A percentile compares a stretch with the other conserved stretches of the same genome.
Conservation (phyloP, 257 asterid species). For the Plantago elongata region DNA sequence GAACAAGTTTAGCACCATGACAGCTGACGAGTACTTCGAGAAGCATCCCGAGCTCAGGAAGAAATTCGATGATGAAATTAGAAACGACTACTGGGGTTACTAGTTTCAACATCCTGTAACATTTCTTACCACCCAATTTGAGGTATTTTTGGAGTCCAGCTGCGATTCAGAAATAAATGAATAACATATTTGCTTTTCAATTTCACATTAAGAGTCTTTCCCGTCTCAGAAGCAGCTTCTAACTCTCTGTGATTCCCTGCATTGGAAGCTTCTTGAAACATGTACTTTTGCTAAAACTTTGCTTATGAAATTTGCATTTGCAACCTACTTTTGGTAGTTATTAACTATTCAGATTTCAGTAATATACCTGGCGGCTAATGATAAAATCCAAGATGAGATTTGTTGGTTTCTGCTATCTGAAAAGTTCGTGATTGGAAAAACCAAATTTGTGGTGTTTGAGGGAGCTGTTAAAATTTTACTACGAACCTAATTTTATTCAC, state of each 20-base stretch:
- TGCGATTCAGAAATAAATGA: conserved; percentile 45
- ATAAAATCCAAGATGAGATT: too few relatives aligned
- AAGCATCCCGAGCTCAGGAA: conserved; percentile 93
- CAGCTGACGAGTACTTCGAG: conserved; percentile 90
- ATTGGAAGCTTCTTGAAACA: neutral
- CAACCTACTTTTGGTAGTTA: neutral
- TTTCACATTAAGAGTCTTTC: conserved; percentile 3
- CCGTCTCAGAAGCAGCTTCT: neutral
- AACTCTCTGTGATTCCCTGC: neutral
- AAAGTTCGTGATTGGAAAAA: too few relatives aligned
- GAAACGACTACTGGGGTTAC: conserved; percentile 62
- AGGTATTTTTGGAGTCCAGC: conserved; percentile 34
- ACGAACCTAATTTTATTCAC: too few relatives aligned
- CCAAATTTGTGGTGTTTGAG: too few relatives aligned
- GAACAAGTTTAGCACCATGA: conserved; percentile 86
- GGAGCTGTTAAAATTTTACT: too few relatives aligned
- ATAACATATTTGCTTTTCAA: conserved; percentile 21
- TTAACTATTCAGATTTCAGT: too few relatives aligned
- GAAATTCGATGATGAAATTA: conserved; percentile 60
- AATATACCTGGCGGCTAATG: too few relatives aligned
- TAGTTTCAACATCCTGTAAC: conserved; percentile 22
- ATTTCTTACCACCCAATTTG: conserved; percentile 19
- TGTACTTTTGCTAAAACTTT: neutral
- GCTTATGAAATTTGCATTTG: neutral
- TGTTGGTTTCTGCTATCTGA: too few relatives aligned